A percentile compares a stretch with the other conserved stretches of the same genome.
Evolutionary conservation across 306 rosid species (phyloP).

Genomic region (Hippophae gyantsensis): DNA sequence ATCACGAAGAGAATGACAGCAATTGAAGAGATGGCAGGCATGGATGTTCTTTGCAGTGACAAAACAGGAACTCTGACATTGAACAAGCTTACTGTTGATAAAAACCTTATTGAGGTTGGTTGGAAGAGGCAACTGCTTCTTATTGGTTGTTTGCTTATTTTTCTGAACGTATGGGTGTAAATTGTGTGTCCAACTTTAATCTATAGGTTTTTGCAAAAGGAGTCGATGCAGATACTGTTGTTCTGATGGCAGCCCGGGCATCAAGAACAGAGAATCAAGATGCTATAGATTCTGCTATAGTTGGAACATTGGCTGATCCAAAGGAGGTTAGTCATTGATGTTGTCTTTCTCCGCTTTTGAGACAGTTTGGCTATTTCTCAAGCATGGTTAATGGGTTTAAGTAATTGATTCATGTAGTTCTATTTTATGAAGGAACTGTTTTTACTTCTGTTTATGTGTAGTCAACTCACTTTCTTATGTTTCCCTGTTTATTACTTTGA

Average conservation of each 20-base stretch:
- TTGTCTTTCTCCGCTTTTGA: background rate
- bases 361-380: background rate
- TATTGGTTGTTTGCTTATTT: constrained; percentile 7
- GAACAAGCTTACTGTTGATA: constrained; percentile 86
- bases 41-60: constrained; percentile 99
- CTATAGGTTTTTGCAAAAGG: constrained; percentile 80
- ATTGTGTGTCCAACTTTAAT: constrained; percentile 12
- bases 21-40: constrained; percentile 99
- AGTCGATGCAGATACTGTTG: constrained; percentile 81
- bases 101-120: constrained; percentile 82
- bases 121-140: constrained; percentile 9
- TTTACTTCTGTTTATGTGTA: background rate
- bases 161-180: constrained; percentile 8
- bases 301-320: constrained; percentile 96
- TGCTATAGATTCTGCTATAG: constrained; percentile 92
- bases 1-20: constrained; percentile 99
- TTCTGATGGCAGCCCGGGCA: constrained; percentile 95
- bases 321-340: constrained; percentile 56
- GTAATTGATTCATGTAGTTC: background rate
- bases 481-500: constrained; percentile 14
- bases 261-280: constrained; percentile 94
- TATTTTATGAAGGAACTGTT: constrained; percentile 1
- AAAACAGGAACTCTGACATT: constrained; percentile 92
- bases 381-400: background rate
- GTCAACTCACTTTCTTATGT: background rate